Evolutionary conservation across 2,329 filamentous ascomycete genomes (phyloP), one percentile per base, ranked within the genome.

Genomic region (Chaetomium olivaceum): DNA sequence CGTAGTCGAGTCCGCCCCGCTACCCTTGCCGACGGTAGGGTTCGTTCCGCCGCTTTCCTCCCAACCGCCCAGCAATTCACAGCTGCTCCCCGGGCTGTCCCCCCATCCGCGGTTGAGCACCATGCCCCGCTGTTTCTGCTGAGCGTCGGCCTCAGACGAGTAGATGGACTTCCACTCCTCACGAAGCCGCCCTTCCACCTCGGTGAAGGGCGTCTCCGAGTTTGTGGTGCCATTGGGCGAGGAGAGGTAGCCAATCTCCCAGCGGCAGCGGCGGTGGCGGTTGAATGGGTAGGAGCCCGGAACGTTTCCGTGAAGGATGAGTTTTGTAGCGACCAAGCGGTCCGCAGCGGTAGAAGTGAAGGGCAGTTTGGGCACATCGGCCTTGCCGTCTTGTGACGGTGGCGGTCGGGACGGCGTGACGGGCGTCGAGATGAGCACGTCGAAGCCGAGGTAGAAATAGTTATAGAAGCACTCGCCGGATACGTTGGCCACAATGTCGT

Each of bases 221-320:
- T 27, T 46, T 36, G 23, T 8, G 1, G 12, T 21, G 21, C 78
- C 71, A 7, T 25, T 11, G 14, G 78, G 75, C 11, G 85, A 78
- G 14, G 76, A 72, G 4, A 89, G 78, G 70, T 89, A 89, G 54
- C 80, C 77, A 60, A 97, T 88, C 60, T 89, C 87, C 95, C 95
- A 99, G 50, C 93, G 87, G 72, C 91, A 92, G 67, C 95, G 87
- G 21, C 94, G 89, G 76, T 98, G 93, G 4, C 95, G 87, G 77
- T 99, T 98, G 80, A 99, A 99, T 12, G 94, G 91, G 76, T 97
- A 98, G 1, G 93, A 97, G 0, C 95, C 95, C 0, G 95, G 95
- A 2, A 98, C 88, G 73, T 99, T 99, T 52, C 91, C 92, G 76
- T 99, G 95, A 1, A 99, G 83, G 21, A 98, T 87, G n/a, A 99